Conservation (phyloP, 345 rosid species). For the Hibiscus trionum region DNA sequence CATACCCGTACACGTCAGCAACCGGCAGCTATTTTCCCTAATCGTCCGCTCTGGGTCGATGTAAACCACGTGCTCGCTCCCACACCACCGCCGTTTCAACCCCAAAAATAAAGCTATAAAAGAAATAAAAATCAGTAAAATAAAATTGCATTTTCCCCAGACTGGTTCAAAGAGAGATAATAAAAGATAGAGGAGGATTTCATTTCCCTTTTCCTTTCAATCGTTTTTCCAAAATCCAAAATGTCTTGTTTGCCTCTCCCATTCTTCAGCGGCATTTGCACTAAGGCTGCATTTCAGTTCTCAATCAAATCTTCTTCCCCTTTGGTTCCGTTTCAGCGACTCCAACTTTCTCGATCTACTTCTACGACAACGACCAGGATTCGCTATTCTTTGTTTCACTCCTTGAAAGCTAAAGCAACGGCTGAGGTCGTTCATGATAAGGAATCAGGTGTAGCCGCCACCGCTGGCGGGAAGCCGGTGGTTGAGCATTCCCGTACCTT, state of each 20-base stretch:
- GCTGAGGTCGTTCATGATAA: constrained; percentile 58
- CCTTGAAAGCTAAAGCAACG: constrained; percentile 41
- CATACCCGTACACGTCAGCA: not conserved
- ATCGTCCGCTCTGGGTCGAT: not conserved
- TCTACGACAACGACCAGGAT: not conserved
- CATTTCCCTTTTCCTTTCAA: not conserved
- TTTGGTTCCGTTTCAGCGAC: constrained; percentile 13
- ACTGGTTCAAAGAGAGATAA: not conserved
- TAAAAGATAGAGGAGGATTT: not conserved
- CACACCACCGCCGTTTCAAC: no score
- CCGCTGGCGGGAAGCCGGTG: constrained; percentile 1
- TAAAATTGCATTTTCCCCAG: not conserved
- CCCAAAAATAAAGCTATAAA: not conserved
- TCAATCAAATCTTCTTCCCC: constrained; percentile 17
- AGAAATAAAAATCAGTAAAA: not conserved
- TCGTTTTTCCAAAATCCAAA: not conserved
- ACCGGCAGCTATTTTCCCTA: not conserved
- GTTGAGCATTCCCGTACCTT: constrained; percentile 53
- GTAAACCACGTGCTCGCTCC: constrained; percentile 2
- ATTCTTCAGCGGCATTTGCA: constrained; percentile 30
- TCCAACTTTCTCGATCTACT: constrained; percentile 4
- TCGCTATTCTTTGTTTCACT: constrained; percentile 18
- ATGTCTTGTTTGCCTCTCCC: constrained; percentile 35
- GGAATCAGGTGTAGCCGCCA: constrained; percentile 33
- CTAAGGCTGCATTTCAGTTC: constrained; percentile 25